Percentiles rank a stretch among this genome's conserved stretches.
phyloP scores from a whole-genome alignment of 2,329 filamentous ascomycete genomes.

The Arthroderma sp. region DNA sequence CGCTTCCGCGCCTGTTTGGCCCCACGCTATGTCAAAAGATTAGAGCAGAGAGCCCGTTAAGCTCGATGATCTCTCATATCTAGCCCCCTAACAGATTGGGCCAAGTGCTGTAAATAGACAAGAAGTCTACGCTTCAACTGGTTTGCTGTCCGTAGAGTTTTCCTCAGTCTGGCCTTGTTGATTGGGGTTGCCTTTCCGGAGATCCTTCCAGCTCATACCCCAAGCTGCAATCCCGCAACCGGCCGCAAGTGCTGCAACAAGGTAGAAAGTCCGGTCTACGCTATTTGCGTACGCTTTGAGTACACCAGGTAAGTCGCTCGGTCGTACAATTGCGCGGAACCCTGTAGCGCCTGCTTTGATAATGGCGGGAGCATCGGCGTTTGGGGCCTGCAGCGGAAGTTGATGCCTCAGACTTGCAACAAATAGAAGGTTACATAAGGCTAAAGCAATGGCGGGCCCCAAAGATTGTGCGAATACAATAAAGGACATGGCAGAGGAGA shows the following conservation, averaged over 20 bases:
- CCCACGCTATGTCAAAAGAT: too few species aligned
- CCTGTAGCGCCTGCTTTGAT: too few species aligned
- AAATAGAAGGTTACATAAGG: neutral
- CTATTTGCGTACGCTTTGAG: neutral
- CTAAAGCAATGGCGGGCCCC: neutral
- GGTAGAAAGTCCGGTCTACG: neutral
- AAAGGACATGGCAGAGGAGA: conserved; percentile 18
- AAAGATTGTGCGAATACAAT: conserved; percentile 13
- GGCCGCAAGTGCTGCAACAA: neutral
- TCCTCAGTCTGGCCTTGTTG: neutral
- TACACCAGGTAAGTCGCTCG: neutral
- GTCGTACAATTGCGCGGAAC: neutral
- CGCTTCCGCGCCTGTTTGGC: too few species aligned
- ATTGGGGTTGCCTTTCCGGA: neutral
- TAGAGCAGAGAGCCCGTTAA: too few species aligned
- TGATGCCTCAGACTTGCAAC: neutral
- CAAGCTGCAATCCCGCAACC: neutral
- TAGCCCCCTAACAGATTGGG: too few species aligned
- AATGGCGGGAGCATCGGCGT: neutral
- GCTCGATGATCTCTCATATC: too few species aligned
- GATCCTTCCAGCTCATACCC: neutral
- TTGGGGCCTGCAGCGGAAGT: neutral
- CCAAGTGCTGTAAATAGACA: too few species aligned
- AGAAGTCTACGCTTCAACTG: too few species aligned
- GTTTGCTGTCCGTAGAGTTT: too few species aligned